These are phyloP conservation scores for Melaleuca quinquenervia DNA, from an alignment of 345 rosid genomes.

Conservation along the genomic window DNA sequence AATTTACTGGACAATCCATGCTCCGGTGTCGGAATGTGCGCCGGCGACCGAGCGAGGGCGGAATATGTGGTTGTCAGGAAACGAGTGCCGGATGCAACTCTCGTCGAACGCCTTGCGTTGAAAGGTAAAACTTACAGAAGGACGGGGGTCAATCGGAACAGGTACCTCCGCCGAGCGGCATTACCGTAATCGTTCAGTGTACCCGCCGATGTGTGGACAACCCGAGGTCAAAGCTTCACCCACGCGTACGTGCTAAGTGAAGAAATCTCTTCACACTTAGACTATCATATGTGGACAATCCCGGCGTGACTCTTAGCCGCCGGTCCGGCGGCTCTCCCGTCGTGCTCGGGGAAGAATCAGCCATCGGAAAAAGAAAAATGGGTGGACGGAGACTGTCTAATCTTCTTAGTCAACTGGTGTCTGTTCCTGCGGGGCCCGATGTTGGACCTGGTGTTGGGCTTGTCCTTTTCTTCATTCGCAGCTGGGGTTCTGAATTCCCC, in stretches of 20 bases:
- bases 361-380: not conserved
- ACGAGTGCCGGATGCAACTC: accelerated
- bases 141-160: too few relatives aligned
- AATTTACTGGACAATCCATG: not conserved
- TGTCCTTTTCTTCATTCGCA: too few relatives aligned
- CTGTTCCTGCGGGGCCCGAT: not conserved
- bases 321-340: not conserved
- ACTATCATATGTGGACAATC: too few relatives aligned
- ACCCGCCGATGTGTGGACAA: too few relatives aligned
- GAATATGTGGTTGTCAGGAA: accelerated
- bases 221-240: too few relatives aligned
- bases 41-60: not conserved
- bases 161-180: too few relatives aligned
- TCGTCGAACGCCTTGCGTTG: not conserved
- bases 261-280: too few relatives aligned
- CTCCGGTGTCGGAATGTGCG: not conserved
- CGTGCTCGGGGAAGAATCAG: not conserved
- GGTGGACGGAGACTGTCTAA: not conserved
- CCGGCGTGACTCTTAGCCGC: too few relatives aligned
- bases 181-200: too few relatives aligned
- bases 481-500: too few relatives aligned
- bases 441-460: not conserved
- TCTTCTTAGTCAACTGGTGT: not conserved
- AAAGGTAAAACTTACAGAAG: too few relatives aligned
- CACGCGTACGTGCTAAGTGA: too few relatives aligned